Evolutionary conservation across 2,329 filamentous ascomycete genomes (phyloP), one percentile per base, ranked within the genome.

Genomic region (Pseudogymnoascus sp.): DNA sequence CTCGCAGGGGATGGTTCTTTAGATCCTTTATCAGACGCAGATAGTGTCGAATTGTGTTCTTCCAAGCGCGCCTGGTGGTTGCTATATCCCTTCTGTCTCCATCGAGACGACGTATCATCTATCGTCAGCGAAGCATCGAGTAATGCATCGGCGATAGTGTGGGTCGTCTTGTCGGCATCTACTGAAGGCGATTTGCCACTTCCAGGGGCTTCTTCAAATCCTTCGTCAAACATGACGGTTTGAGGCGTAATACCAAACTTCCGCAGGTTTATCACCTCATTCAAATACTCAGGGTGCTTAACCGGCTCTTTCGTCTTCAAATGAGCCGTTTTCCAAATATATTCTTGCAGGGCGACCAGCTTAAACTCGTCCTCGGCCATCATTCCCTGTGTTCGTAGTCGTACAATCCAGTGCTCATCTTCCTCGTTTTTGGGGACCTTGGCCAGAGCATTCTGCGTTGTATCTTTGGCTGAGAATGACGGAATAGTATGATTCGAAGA

Each of bases 121-220:
- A 95, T 91, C 0, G 89, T 92, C 77, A 91, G 93, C 0, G 92
- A 96, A 5, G 95, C 95, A 74, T 97, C 95, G 31, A 96, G 80
- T 14, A 97, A 79, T 5, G 95, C 95, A 75, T 97, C 93, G 3
- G 90, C 86, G 67, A 97, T 95, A 0, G 92, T 96, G 68, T 91
- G 89, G 4, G 85, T 83, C 8, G 75, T 78, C 63, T 72, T 79
- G 63, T 63, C 73, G 65, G 40, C 64, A 63, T 74, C 62, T 61
- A 72, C 71, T 9, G 75, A 66, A 14, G 76, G 75, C 43, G 71
- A 67, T 65, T 77, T 69, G 67, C 71, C 71, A 11, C 70, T 62
- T 1, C 74, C 71, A 52, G 77, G 75, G 21, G 79, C 80, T 8
- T 85, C 76, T 7, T 84, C 78, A 41, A 81, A 81, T 40, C 85